These are phyloP conservation scores for Colletotrichum coccodes DNA, from an alignment of 2,329 filamentous ascomycete species.

Conservation along the genomic window DNA sequence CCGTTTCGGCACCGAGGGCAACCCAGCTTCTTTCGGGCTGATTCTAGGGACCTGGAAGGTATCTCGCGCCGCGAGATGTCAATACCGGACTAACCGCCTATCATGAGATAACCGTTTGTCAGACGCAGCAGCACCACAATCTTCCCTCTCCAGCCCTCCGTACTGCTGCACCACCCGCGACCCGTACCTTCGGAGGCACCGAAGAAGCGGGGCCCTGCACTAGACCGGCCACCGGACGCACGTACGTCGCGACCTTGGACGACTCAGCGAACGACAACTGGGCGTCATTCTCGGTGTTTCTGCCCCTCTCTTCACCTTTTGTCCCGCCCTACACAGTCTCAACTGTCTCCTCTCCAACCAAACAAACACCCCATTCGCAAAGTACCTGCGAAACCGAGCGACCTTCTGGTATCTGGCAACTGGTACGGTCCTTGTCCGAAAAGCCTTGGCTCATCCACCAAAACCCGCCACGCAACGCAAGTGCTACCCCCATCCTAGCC, in stretches of 20 bases:
- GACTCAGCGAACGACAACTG: neutral
- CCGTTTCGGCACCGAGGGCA: slow-evolving; percentile 24
- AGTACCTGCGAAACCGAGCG: neutral
- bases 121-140: neutral
- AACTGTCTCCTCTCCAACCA: neutral
- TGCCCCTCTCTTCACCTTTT: neutral
- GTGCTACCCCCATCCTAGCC: slow-evolving; percentile 19
- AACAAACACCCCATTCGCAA: neutral
- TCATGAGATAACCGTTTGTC: slow-evolving; percentile 16
- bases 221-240: slow-evolving; percentile 16
- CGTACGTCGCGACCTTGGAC: neutral
- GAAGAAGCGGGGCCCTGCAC: slow-evolving; percentile 27
- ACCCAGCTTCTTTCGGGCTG: neutral
- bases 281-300: neutral
- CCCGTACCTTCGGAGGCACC: slow-evolving; percentile 24
- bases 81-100: slow-evolving; percentile 9
- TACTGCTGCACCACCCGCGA: neutral
- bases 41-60: neutral
- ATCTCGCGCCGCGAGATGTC: neutral
- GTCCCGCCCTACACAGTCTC: neutral
- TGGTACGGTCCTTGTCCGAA: slow-evolving; percentile 22
- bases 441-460: slow-evolving; percentile 14
- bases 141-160: neutral
- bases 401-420: neutral
- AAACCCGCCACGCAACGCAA: slow-evolving; percentile 31